Evolutionary conservation across 2,329 filamentous ascomycete genomes (phyloP).

Genomic region (Cryphonectria parasitica): DNA sequence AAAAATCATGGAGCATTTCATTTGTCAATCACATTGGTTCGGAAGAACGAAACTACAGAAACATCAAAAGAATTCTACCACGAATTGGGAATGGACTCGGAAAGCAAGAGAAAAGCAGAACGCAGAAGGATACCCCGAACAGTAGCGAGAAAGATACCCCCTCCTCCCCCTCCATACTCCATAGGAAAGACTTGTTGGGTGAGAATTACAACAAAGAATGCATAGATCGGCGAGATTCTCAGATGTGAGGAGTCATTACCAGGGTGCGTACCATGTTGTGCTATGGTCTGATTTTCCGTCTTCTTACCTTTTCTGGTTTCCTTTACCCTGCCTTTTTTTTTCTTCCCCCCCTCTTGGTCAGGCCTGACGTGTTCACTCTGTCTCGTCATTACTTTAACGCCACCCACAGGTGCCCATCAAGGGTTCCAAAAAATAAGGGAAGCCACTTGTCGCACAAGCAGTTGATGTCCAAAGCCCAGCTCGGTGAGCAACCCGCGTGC

Average conservation of each 20-base stretch:
- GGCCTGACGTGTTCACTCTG: neutral
- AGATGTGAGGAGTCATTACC: neutral
- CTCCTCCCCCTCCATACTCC: neutral
- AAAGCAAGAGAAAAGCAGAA: neutral
- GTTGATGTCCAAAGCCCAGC: neutral
- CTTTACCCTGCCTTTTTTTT: too few relatives aligned
- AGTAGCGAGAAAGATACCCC: neutral
- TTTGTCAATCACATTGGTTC: neutral
- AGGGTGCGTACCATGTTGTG: neutral
- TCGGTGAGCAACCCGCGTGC: neutral
- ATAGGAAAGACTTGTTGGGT: neutral
- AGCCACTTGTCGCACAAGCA: neutral
- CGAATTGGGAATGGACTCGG: neutral
- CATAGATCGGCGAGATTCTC: neutral
- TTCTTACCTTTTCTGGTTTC: neutral
- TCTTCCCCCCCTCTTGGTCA: neutral
- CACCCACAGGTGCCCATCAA: neutral
- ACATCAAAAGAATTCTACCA: neutral
- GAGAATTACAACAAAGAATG: neutral
- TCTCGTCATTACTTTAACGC: neutral
- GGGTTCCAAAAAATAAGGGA: neutral
- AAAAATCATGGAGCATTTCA: neutral
- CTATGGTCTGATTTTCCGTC: neutral
- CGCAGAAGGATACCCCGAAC: constrained; percentile 7
- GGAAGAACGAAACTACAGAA: neutral